Evolutionary conservation across 345 rosid genomes (phyloP).

Genomic region (Luvunga scandens): DNA sequence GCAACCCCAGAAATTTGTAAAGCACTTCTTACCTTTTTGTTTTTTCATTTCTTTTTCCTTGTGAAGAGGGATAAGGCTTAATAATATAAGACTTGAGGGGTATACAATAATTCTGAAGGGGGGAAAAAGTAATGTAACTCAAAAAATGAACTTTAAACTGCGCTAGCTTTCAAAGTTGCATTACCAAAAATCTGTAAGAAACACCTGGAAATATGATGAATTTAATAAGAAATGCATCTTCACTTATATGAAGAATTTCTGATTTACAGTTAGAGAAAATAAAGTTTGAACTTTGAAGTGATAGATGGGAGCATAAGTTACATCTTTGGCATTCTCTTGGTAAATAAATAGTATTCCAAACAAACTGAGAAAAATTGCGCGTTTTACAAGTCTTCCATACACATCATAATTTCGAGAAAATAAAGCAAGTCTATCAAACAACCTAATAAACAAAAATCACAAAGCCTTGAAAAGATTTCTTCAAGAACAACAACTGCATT

Average conservation of each 20-base stretch:
- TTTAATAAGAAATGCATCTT: background rate
- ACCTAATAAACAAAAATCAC: background rate
- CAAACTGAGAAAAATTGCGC: background rate
- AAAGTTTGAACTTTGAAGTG: background rate
- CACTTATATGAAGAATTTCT: background rate
- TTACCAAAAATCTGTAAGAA: background rate
- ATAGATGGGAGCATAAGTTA: background rate
- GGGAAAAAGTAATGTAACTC: background rate
- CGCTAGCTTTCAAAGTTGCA: background rate
- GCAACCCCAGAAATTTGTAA: background rate
- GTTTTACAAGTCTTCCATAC: background rate
- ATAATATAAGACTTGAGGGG: background rate
- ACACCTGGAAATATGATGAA: background rate
- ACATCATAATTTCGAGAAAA: background rate
- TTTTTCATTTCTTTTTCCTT: background rate
- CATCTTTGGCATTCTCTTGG: background rate
- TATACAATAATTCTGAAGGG: background rate
- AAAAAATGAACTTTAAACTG: background rate
- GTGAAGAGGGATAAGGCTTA: background rate
- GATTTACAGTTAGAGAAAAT: background rate
- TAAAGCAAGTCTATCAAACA: background rate
- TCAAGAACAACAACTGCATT: background rate
- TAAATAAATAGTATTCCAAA: background rate
- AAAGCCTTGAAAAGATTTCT: background rate
- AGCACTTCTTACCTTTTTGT: background rate